Evolutionary conservation across 2,329 filamentous ascomycete genomes (phyloP), one percentile per base, ranked within the genome.

Genomic region (Mycosphaerelloides madeirae): DNA sequence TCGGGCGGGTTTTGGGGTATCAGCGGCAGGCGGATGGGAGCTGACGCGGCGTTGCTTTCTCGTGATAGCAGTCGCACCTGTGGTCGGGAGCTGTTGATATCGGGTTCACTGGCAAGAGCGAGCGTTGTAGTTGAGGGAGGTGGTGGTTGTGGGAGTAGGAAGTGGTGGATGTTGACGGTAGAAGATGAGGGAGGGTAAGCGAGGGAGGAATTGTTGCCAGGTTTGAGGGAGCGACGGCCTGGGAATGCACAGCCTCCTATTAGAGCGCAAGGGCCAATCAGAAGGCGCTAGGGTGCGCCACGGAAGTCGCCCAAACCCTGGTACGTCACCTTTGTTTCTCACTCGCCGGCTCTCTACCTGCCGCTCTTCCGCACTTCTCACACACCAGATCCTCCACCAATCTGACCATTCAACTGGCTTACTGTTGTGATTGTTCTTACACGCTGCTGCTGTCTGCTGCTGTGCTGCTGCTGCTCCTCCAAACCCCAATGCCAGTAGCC

Each of bases 21-120:
- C 22, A n/a, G 36, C 14, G 11, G 8, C 11, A 15, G 20, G 43
- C 36, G 15, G 35, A n/a, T 22, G 31, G 25, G 32, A 19, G 43
- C 43, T 46, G 35, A 46, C 47, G 47, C 32, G 43, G 38, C 47
- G 20, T 29, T 11, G 36, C 31, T 15, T 36, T 14, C 25, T 29
- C n/a, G 14, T 15, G 29, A 15, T 14, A 22, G 29, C 19, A 18
- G 39, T 29, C 35, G 45, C 13, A 12, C 33, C 33, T 12, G 8
- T 19, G 8, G 11, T 12, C 6, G 12, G n/a, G n/a, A n/a, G n/a
- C n/a, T 35, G 19, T 19, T 12, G n/a, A 35, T 32, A 43, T 28
- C 35, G 33, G 33, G 34, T n/a, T 29, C 38, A 29, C 12, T 29
- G 6, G 16, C 16, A 15, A 29, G 28, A 25, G 29, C 12, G 18